phyloP scores from a whole-genome alignment of 2,329 filamentous ascomycete species.

The Penicillium palitans region DNA sequence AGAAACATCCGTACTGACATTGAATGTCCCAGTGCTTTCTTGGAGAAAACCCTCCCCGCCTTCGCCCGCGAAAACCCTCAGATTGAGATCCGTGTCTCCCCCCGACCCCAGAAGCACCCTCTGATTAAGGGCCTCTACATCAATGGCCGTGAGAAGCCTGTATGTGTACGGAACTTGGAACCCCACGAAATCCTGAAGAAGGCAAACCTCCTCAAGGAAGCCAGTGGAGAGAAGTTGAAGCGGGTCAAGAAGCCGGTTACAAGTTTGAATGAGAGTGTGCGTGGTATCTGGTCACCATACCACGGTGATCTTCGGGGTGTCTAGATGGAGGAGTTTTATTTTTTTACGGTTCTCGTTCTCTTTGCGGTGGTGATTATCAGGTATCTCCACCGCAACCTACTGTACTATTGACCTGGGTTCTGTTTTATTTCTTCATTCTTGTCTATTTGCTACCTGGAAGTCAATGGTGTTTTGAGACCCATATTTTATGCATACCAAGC shows the following conservation, averaged over 20 bases:
- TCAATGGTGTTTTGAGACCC: slow-evolving; percentile 15
- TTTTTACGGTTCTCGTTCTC: slow-evolving; percentile 13
- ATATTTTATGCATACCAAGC: slow-evolving; percentile 29
- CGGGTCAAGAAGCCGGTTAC: slow-evolving; percentile 59
- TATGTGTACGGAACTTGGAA: slow-evolving; percentile 86
- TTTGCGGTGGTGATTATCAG: slow-evolving; percentile 11
- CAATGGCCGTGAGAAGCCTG: slow-evolving; percentile 80
- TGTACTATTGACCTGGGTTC: slow-evolving; percentile 33
- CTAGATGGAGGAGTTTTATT: slow-evolving; percentile 32
- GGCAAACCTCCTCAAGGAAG: slow-evolving; percentile 52
- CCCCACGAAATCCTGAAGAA: slow-evolving; percentile 79
- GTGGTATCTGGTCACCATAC: slow-evolving; percentile 65
- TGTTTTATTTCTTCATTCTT: slow-evolving; percentile 21
- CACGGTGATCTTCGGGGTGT: slow-evolving; percentile 57
- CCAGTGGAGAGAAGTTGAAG: slow-evolving; percentile 52
- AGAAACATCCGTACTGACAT: neutral
- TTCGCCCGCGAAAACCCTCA: slow-evolving; percentile 82
- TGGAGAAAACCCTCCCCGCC: slow-evolving; percentile 70
- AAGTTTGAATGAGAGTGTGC: slow-evolving; percentile 64
- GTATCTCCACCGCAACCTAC: slow-evolving; percentile 21
- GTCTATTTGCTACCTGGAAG: slow-evolving; percentile 17
- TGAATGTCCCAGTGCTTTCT: slow-evolving; percentile 64
- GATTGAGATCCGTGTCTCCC: slow-evolving; percentile 89
- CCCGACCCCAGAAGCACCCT: slow-evolving; percentile 85
- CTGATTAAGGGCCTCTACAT: slow-evolving; percentile 88